These are phyloP conservation scores for Talaromyces adpressus DNA, from an alignment of 495 filamentous ascomycete species.

Conservation along the genomic window DNA sequence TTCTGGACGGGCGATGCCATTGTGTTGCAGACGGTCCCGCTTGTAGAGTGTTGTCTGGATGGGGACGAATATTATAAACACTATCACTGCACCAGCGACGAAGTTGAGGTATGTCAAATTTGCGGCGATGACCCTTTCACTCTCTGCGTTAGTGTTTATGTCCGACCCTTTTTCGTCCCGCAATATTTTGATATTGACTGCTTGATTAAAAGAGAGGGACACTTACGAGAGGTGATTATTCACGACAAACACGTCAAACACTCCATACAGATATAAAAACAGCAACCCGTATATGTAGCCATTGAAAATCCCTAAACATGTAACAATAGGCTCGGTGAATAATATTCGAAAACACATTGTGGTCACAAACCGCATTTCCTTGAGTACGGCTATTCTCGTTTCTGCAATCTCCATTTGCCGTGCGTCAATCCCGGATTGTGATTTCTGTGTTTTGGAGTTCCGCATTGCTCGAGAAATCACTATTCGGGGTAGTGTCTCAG, in stretches of 20 bases:
- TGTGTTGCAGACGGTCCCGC: slow-evolving; percentile 20
- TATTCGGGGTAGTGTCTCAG: slow-evolving; percentile 27
- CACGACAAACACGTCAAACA: slow-evolving; percentile 29
- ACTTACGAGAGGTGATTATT: slow-evolving; percentile 30
- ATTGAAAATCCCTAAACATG: slow-evolving; percentile 27
- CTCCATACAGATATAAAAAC: slow-evolving; percentile 29
- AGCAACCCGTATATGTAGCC: slow-evolving; percentile 28
- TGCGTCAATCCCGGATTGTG: slow-evolving; percentile 1
- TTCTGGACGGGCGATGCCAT: slow-evolving; percentile 24
- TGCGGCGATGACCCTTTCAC: slow-evolving; percentile 20
- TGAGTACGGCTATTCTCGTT: slow-evolving; percentile 20
- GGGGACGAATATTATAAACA: slow-evolving; percentile 27
- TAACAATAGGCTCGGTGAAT: slow-evolving; percentile 29
- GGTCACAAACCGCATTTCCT: slow-evolving; percentile 27
- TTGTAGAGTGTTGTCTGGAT: slow-evolving; percentile 29
- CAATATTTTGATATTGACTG: not conserved
- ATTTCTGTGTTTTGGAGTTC: slow-evolving; percentile 10
- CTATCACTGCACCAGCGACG: slow-evolving; percentile 24
- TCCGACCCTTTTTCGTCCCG: not conserved
- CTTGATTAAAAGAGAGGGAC: not conserved
- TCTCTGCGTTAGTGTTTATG: not conserved
- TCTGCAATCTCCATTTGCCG: slow-evolving; percentile 15
- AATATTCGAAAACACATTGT: slow-evolving; percentile 31
- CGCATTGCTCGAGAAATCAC: slow-evolving; percentile 21
- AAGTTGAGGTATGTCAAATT: slow-evolving; percentile 33